Evolutionary conservation across 176 grass and related monocot genomes (phyloP), one percentile per base, ranked within the genome.

Genomic region (Carex kokanica): DNA sequence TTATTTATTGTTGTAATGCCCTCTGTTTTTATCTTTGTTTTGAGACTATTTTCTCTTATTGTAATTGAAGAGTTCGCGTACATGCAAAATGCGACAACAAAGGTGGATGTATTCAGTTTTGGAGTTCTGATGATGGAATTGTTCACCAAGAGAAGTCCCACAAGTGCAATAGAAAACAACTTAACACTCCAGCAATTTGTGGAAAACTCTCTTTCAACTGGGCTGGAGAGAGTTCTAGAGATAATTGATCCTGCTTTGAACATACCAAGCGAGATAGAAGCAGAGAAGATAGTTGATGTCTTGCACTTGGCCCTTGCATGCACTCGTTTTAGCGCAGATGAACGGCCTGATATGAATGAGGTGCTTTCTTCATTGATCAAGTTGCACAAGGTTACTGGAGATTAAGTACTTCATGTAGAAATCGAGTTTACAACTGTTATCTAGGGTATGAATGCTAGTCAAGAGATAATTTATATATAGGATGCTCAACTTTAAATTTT

Each of bases 101-200:
- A 91, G 86, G 92, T 25, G 2, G 96, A 98, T 69, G 96, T 98
- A 66, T 98, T 98, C 91, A 95, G 96, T 81, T 98, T 98, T 80
- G 93, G 93, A 59, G 29, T 98, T 3, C 32, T 93, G 25, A 60
- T 90, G 87, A 98, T 98, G 86, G 91, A 98, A 84, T 53, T 98
- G 5, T 89, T 98, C 82, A 98, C 92, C 11, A 80, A 74, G 82
- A 90, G 84, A 29, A 78, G 91, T 45, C 95, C 95, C 6, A 98
- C 95, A 0, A 86, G 74, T 32, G 64, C 64, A 24, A 88, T 95
- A 27, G 88, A 91, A 80, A 91, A 95, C 11, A 82, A 86, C 24
- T 88, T 89, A 29, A 98, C 89, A 15, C 78, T 98, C 83, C 89
- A 91, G 85, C 95, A 95, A 85, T 84, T 88, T 53, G 89, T 95